Evolutionary conservation across 257 asterid genomes (phyloP), one percentile per base, ranked within the genome.

Genomic region (Solanum megistacrolobum): DNA sequence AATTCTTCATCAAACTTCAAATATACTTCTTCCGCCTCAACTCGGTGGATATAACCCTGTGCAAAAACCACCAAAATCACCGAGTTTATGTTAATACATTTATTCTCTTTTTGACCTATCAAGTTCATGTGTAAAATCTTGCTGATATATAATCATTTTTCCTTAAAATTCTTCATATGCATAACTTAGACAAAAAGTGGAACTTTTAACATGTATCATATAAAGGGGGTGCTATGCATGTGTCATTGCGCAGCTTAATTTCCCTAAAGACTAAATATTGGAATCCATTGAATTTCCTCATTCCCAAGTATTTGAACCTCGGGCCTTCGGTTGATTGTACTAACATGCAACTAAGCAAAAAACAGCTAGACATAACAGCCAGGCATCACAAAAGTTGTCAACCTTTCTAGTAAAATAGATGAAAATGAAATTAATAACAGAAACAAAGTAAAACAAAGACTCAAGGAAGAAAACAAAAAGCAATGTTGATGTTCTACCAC

Each of bases 41-140:
- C 98, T 39, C 94, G 92, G 86, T 95, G 93, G 87, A 96, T 94
- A 91, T 83, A 94, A 36, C 98, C 99, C 98, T 96, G 95, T 86
- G 58, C 36, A 86, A 73, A 68, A 90, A 78, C 39, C 81, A 83
- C 58, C 65, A 62, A 86, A 86, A 31, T n/a, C 71, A 86, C 69
- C 71, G 73, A 72, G 31, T 86, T 25, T 34, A 52, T 52, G 84
- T 69, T 38, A 52, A 73, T 36, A 72, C 62, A 41, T 81, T 41
- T 74, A 21, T 74, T 8, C 66, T 79, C 21, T 39, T 78, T 41
- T 78, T 79, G 39, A 79, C 27, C 39, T 41, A 31, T 79, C 86
- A 73, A 72, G 32, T 52, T 35, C 58, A 86, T n/a, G 74, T 41
- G 25, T 38, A 73, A 27, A 48, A 52, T 86, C 35, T 25, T 7